Base-by-base conservation (phyloP, 345 rosid species). In the Salix brachista region DNA sequence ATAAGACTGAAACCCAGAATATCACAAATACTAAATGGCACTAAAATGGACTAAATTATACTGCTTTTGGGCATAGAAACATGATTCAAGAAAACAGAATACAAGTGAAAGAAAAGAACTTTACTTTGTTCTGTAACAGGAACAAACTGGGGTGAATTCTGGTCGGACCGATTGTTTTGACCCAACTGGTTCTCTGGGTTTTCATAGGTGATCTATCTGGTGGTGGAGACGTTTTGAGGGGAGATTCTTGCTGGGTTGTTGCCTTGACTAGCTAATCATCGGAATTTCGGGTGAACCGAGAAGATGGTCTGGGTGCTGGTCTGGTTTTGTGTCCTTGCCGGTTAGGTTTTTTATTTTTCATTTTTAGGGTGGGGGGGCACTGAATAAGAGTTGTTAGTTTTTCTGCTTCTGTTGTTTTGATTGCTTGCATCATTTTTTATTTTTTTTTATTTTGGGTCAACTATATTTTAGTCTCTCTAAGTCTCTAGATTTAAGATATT, bases 131-230 rank as follows among this genome's bases (percentile, higher is more conserved):
- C 62, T 58, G 62, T 13, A n/a, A 32, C 6, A 48, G 56, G 21
- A 26, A 37, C 7, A 54, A 39, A 25, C 21, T 14, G 16, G 41
- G 42, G 17, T 46, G 13, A 70, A 28, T 42, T 26, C 25, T 30
- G 68, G 79, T 64, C 74, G 67, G 71, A 76, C 73, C 79, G 60
- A 44, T 60, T 68, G 64, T 12, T 39, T 67, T 54, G 48, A 54
- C 66, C 78, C 50, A 41, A 25, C 19, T 67, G 71, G 72, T 54
- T 67, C 23, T 67, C 64, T 58, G 28, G 64, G 64, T 46, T 37
- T 66, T 76, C 56, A 76, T 32, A 41, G 28, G 66, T 39, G 58
- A 69, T 76, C 68, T 69, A 58, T 25, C 64, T 58, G 74, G 44
- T n/a, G 36, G 75, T 58, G 62, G 23, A 34, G n/a, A 46, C 23